Conservation (phyloP, 495 filamentous ascomycete genomes). For the Xylona heveae region DNA sequence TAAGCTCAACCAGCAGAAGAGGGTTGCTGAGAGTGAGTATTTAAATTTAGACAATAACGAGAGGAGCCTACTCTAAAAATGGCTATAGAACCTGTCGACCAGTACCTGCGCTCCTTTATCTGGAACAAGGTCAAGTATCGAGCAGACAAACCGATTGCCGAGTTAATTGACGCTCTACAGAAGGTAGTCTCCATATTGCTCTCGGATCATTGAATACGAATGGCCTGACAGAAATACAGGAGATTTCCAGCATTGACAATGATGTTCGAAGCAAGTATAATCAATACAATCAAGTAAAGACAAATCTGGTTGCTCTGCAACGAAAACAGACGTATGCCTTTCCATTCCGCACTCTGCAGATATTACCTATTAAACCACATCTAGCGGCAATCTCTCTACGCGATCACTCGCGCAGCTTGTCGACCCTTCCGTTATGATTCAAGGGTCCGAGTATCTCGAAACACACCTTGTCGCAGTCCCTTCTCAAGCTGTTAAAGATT, state of each 20-base stretch:
- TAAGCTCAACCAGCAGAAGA: conserved; percentile 70
- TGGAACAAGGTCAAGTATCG: conserved; percentile 98
- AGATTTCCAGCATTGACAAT: conserved; percentile 70
- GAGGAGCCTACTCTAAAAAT: conserved; percentile 7
- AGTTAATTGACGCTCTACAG: conserved; percentile 67
- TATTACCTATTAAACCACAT: neutral
- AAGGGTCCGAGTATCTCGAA: conserved; percentile 88
- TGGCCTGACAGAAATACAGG: conserved; percentile 24
- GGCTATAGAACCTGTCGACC: conserved; percentile 62
- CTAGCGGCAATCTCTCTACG: conserved; percentile 79
- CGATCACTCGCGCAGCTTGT: conserved; percentile 81
- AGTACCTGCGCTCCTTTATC: conserved; percentile 69
- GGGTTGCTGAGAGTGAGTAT: conserved; percentile 78
- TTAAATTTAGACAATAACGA: too few relatives aligned
- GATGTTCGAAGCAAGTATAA: conserved; percentile 84
- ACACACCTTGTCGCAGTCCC: conserved; percentile 86
- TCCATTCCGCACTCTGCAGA: neutral
- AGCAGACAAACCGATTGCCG: conserved; percentile 67
- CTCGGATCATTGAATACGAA: neutral
- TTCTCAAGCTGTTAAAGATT: conserved; percentile 55
- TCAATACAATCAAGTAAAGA: conserved; percentile 82
- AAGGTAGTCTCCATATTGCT: conserved; percentile 31
- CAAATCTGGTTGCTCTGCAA: conserved; percentile 54
- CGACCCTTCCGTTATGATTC: conserved; percentile 53
- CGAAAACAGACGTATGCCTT: conserved; percentile 59